phyloP scores from a whole-genome alignment of 805 yeast species.

The Kodamaea jinghongensis region DNA sequence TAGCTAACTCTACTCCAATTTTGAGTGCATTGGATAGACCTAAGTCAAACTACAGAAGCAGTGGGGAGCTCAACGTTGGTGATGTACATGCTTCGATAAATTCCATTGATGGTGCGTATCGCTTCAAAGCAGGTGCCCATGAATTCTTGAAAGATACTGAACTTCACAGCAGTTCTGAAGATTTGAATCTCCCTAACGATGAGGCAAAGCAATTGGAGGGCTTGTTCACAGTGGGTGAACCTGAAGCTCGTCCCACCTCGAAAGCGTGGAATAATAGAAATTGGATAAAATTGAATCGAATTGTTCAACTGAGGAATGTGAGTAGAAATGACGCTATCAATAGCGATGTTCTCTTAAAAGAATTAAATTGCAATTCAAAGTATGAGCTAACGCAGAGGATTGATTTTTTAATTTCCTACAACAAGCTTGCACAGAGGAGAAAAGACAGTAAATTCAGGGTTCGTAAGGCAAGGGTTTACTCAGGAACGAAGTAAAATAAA shows the following conservation, averaged over 20 bases:
- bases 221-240: too few relatives aligned
- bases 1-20: slow-evolving; percentile 12
- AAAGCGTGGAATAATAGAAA: slow-evolving; percentile 9
- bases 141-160: too few relatives aligned
- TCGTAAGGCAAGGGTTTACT: not conserved
- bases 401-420: slow-evolving; percentile 20
- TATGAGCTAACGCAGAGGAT: slow-evolving; percentile 33
- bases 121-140: too few relatives aligned
- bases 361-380: slow-evolving; percentile 24
- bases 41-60: too few relatives aligned
- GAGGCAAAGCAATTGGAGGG: too few relatives aligned
- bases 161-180: too few relatives aligned
- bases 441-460: not conserved
- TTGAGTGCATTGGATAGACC: too few relatives aligned
- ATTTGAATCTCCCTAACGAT: too few relatives aligned
- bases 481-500: not conserved
- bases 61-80: too few relatives aligned
- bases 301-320: slow-evolving; percentile 27
- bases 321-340: slow-evolving; percentile 26
- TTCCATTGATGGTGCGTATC: too few relatives aligned
- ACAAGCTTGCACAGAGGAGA: slow-evolving; percentile 3
- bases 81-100: too few relatives aligned
- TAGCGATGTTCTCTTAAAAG: slow-evolving; percentile 24
- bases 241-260: too few relatives aligned
- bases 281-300: slow-evolving; percentile 32